Percentiles rank a stretch among this genome's conserved stretches.
Conservation (phyloP, 2,329 filamentous ascomycete genomes). For the Diaporthe batatas region DNA sequence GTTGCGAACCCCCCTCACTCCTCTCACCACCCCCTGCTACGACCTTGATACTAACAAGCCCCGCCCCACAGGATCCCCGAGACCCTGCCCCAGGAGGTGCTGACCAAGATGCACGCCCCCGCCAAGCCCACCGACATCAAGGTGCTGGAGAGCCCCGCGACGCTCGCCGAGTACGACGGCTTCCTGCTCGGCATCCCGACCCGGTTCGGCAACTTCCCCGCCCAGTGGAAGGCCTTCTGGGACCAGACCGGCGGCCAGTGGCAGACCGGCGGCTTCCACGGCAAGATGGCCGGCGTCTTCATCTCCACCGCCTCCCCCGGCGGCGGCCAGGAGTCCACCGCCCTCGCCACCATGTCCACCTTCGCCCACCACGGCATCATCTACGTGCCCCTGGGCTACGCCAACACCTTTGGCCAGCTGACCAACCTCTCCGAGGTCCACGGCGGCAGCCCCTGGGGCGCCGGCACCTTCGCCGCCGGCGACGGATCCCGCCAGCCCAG, state of each 20-base stretch:
- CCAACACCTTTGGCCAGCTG: conserved; percentile 79
- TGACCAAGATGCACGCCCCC: conserved; percentile 92
- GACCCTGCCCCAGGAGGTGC: conserved; percentile 86
- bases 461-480: conserved; percentile 84
- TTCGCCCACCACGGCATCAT: conserved; percentile 94
- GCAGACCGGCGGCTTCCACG: conserved; percentile 80
- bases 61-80: conserved; percentile 74
- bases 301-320: conserved; percentile 86
- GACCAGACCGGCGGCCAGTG: conserved; percentile 91
- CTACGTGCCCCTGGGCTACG: conserved; percentile 96
- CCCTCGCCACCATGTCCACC: conserved; percentile 84
- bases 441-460: conserved; percentile 92
- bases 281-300: conserved; percentile 94
- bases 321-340: conserved; percentile 94
- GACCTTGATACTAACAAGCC: conserved; percentile 7
- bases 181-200: conserved; percentile 96
- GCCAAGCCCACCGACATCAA: conserved; percentile 77
- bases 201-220: conserved; percentile 96
- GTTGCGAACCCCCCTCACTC: conserved; percentile 47
- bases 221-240: conserved; percentile 95
- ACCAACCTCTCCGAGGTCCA: conserved; percentile 82
- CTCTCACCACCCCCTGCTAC: too few relatives aligned
- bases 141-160: conserved; percentile 68
- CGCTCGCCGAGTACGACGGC: conserved; percentile 83
- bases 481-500: conserved; percentile 90